Conservation (phyloP, 345 rosid genomes). For the Syzygium oleosum region DNA sequence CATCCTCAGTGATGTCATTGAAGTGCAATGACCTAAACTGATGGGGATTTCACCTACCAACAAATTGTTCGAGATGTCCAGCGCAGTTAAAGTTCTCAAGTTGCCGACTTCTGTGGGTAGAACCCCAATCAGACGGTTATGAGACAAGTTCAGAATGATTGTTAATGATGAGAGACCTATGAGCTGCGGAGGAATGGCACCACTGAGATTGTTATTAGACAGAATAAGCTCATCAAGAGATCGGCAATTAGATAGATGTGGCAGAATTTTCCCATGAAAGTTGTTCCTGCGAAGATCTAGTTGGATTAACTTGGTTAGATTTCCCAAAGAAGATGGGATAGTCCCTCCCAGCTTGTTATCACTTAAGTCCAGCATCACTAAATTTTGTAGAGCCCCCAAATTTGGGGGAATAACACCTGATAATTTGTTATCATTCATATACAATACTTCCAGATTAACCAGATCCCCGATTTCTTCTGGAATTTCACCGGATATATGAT, state of each 20-base stretch:
- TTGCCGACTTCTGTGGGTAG: neutral
- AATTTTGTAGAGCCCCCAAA: neutral
- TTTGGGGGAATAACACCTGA: neutral
- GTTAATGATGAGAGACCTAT: neutral
- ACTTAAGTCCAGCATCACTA: rapidly evolving
- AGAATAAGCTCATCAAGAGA: neutral
- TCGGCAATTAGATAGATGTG: neutral
- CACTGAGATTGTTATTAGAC: neutral
- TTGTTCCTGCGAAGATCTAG: neutral
- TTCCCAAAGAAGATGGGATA: neutral
- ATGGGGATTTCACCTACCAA: neutral
- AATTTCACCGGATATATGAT: neutral
- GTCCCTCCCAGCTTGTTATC: neutral
- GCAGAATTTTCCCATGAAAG: neutral
- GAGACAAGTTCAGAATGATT: neutral
- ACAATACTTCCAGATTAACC: rapidly evolving
- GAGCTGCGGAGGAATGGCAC: neutral
- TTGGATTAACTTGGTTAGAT: neutral
- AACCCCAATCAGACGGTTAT: neutral
- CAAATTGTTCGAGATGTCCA: neutral
- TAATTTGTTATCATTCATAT: rapidly evolving
- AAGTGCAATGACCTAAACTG: neutral
- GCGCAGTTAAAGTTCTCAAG: neutral
- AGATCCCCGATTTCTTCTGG: neutral
- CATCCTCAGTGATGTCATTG: neutral